These are phyloP conservation scores for Wallacemonas sp. DNA, from an alignment of 208 protist species.

Conservation along the genomic window DNA sequence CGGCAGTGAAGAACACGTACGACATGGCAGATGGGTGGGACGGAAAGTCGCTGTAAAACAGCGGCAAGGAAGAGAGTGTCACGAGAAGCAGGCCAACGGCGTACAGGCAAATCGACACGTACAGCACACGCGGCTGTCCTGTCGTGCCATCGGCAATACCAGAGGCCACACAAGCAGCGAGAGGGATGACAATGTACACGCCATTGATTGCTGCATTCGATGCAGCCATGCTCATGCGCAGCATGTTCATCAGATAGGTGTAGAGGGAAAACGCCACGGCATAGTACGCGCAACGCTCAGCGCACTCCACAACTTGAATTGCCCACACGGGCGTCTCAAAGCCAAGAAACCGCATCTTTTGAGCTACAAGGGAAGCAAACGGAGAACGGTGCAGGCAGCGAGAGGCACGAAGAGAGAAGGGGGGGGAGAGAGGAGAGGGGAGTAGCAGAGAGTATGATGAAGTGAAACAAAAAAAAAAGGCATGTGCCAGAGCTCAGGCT, in stretches of 20 bases:
- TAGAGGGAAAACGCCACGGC: slow-evolving; percentile 63
- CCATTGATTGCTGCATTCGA: slow-evolving; percentile 54
- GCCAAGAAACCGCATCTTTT: slow-evolving; percentile 23
- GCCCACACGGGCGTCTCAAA: slow-evolving; percentile 42
- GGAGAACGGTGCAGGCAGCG: too few relatives aligned
- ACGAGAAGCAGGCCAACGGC: slow-evolving; percentile 34
- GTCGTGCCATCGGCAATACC: slow-evolving; percentile 50
- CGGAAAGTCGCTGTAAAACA: slow-evolving; percentile 48
- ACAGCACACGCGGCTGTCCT: slow-evolving; percentile 40
- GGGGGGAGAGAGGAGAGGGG: background rate
- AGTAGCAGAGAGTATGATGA: slow-evolving; percentile 14
- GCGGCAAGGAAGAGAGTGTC: slow-evolving; percentile 45
- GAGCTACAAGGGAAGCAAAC: too few relatives aligned
- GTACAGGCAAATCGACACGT: slow-evolving; percentile 29
- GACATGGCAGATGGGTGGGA: slow-evolving; percentile 2
- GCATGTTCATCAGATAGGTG: slow-evolving; percentile 65
- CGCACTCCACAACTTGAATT: slow-evolving; percentile 59
- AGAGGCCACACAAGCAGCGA: slow-evolving; percentile 47
- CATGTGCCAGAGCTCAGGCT: too few relatives aligned
- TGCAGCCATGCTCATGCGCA: slow-evolving; percentile 26
- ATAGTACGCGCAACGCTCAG: slow-evolving; percentile 67
- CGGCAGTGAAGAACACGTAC: slow-evolving; percentile 28
- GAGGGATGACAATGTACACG: slow-evolving; percentile 52
- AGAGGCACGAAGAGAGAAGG: background rate
- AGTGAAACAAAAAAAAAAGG: too few relatives aligned